phyloP scores from a whole-genome alignment of 2,329 filamentous ascomycete genomes.

The Ascochyta koolunga region DNA sequence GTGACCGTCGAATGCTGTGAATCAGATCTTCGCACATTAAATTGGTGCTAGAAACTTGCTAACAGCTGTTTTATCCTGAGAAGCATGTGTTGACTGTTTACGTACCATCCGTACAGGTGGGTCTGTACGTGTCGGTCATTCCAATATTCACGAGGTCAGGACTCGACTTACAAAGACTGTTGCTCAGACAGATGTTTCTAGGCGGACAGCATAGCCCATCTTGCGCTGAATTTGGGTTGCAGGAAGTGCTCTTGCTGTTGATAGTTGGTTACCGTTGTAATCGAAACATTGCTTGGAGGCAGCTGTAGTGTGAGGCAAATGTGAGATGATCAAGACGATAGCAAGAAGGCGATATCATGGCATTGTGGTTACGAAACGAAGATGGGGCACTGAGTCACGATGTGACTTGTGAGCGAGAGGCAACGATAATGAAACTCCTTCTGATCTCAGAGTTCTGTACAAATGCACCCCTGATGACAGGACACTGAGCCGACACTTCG shows the following conservation, averaged over 20 bases:
- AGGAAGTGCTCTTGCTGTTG: not conserved
- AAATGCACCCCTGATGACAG: not conserved
- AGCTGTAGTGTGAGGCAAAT: not conserved
- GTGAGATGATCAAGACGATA: not conserved
- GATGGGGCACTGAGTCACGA: not conserved
- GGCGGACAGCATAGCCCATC: slow-evolving; percentile 7
- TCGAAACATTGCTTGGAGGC: slow-evolving; percentile 4
- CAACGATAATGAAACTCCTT: not conserved
- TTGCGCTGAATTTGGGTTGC: slow-evolving; percentile 1
- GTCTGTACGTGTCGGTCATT: slow-evolving; percentile 4
- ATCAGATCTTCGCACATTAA: not conserved
- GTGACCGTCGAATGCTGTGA: not conserved
- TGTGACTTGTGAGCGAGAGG: not conserved
- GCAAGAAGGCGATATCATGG: not conserved
- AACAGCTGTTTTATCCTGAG: slow-evolving; percentile 9
- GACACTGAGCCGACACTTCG: not conserved
- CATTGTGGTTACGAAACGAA: not conserved
- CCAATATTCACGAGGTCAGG: slow-evolving; percentile 2
- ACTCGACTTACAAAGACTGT: slow-evolving; percentile 6
- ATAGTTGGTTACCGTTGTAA: not conserved
- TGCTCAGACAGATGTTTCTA: slow-evolving; percentile 13
- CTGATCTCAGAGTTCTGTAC: not conserved
- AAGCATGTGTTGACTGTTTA: slow-evolving; percentile 8
- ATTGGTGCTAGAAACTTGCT: not conserved
- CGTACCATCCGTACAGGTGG: slow-evolving; percentile 10